Conservation (phyloP, 2,329 filamentous ascomycete genomes). For the Scytalidium sp. region DNA sequence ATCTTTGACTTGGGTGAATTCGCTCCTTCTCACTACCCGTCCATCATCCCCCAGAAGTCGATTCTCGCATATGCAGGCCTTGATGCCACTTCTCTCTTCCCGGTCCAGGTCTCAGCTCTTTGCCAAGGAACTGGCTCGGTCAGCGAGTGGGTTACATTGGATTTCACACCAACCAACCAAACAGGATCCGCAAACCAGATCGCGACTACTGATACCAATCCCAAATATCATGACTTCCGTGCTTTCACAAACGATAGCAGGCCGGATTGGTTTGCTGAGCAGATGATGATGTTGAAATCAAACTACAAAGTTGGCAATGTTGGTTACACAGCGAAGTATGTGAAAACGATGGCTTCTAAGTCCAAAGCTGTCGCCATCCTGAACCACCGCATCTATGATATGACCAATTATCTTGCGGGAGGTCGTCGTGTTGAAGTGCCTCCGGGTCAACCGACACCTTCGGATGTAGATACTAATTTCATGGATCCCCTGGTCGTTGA, state of each 20-base stretch:
- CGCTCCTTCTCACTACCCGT: constrained; percentile 75
- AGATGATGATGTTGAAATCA: constrained; percentile 73
- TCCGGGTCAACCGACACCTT: constrained; percentile 45
- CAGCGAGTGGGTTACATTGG: constrained; percentile 73
- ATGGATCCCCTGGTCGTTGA: constrained; percentile 73
- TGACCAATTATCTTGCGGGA: constrained; percentile 78
- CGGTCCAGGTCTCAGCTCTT: constrained; percentile 88
- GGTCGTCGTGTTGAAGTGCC: constrained; percentile 64
- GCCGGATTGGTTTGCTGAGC: constrained; percentile 89
- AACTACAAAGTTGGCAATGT: constrained; percentile 85
- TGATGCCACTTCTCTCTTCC: constrained; percentile 88
- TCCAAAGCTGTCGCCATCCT: constrained; percentile 73
- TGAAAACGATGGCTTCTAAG: constrained; percentile 65
- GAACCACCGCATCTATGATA: constrained; percentile 78
- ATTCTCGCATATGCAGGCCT: constrained; percentile 80
- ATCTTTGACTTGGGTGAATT: constrained; percentile 82
- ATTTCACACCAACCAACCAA: constrained; percentile 77
- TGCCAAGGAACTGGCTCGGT: constrained; percentile 72
- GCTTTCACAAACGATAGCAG: constrained; percentile 77
- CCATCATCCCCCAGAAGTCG: constrained; percentile 50
- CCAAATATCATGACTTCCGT: constrained; percentile 90
- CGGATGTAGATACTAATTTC: constrained; percentile 64
- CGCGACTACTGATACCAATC: constrained; percentile 66
- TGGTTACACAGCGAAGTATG: constrained; percentile 76
- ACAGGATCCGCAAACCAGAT: constrained; percentile 64